Evolutionary conservation across 192 early-diverging fungal genomes (phyloP), one percentile per base, ranked within the genome.

Genomic region (Spinellus fusiger): DNA sequence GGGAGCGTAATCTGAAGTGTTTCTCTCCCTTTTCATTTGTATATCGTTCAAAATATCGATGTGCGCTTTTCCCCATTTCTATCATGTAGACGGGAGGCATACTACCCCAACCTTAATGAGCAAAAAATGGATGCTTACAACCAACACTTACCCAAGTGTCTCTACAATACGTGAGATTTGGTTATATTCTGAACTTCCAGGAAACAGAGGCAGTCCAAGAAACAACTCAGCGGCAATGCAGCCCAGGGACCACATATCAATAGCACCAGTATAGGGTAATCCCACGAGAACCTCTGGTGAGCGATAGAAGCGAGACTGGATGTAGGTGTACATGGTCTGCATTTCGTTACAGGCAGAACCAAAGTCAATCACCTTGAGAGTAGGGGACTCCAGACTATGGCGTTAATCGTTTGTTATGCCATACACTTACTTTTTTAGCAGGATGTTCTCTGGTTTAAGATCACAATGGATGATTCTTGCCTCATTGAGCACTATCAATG

Each of bases 221-320:
- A 90, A 95, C n/a, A 99, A 76, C 73, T 99, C 97, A 1, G 90
- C 93, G 3, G 93, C 93, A 70, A 99, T 98, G 65, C 97, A 99
- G 0, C 97, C 97, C 13, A 98, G 72, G 23, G 94, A 96, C 97
- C 97, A 99, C 86, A 99, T 96, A 68, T 99, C 97, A 48, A 99
- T 99, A 31, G 87, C 82, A 27, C 86, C 86, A 32, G 91, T 91
- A 71, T 98, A 95, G 48, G 94, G 91, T 32, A 96, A 72, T 6
- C 95, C 97, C 15, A 99, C 80, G 13, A 99, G 76, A 20, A 99
- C 93, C 73, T 99, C 97, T 6, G 95, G 95, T 20, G 89, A 88
- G 53, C 97, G 82, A 62, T 99, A 99, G 73, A 98, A 99, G 20
- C 97, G 82, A 2, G 95, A 98, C 71, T 98, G 95, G 59, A 99